These are phyloP conservation scores for Nakataea oryzae DNA, from an alignment of 2,329 filamentous ascomycete genomes.

Conservation along the genomic window DNA sequence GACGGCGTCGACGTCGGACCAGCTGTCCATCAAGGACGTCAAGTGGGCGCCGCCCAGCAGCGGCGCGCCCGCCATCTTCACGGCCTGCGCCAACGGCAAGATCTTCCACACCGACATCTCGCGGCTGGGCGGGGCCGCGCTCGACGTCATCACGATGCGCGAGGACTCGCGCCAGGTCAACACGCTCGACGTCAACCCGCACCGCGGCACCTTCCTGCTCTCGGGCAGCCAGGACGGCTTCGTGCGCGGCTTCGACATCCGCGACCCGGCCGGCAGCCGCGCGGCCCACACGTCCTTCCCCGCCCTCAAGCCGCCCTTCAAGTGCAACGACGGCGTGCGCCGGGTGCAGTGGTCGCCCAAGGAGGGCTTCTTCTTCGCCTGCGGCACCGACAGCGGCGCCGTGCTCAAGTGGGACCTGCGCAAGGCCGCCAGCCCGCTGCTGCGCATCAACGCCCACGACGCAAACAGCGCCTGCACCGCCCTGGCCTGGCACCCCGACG, in stretches of 20 bases:
- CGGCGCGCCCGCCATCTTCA: slow-evolving; percentile 44
- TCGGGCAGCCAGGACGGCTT: slow-evolving; percentile 56
- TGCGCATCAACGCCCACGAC: slow-evolving; percentile 52
- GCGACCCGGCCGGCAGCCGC: slow-evolving; percentile 34
- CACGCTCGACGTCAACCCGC: slow-evolving; percentile 52
- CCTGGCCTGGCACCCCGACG: slow-evolving; percentile 59
- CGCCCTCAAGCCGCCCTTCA: slow-evolving; percentile 21
- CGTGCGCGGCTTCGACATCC: slow-evolving; percentile 51
- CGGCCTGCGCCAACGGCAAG: slow-evolving; percentile 52
- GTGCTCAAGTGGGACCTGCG: slow-evolving; percentile 56
- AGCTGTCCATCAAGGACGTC: slow-evolving; percentile 53
- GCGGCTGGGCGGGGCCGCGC: slow-evolving; percentile 26
- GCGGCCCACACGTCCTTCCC: slow-evolving; percentile 33
- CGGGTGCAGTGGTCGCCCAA: slow-evolving; percentile 57
- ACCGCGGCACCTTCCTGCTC: slow-evolving; percentile 44
- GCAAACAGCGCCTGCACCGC: slow-evolving; percentile 39
- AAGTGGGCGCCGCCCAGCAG: slow-evolving; percentile 41
- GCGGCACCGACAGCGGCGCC: slow-evolving; percentile 51
- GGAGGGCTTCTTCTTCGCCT: slow-evolving; percentile 52
- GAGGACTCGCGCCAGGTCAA: slow-evolving; percentile 56
- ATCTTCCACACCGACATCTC: slow-evolving; percentile 54
- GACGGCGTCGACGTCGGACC: slow-evolving; percentile 33
- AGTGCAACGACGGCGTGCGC: slow-evolving; percentile 48
- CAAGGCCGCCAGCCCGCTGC: slow-evolving; percentile 38
- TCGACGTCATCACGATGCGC: slow-evolving; percentile 46